Conservation (phyloP, 441 rosid species). For the Syzygium malaccense region DNA sequence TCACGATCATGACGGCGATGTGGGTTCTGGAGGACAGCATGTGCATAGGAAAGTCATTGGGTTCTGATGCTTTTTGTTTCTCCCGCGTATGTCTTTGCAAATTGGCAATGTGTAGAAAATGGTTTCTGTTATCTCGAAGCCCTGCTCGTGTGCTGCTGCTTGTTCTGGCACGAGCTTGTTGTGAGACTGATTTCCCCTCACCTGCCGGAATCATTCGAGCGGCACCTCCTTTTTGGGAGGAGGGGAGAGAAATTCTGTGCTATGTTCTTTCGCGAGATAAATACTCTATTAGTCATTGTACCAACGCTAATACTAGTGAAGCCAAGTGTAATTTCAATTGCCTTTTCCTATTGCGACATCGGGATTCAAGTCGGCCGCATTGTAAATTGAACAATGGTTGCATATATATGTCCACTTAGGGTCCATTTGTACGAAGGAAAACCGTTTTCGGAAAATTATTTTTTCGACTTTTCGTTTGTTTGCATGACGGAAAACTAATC, state of each 20-base stretch:
- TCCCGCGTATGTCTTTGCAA: background rate
- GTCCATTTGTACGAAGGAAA: background rate
- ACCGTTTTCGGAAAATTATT: background rate
- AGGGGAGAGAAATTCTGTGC: background rate
- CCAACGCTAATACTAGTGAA: background rate
- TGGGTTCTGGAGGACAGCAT: conserved; percentile 21
- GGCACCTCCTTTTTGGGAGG: background rate
- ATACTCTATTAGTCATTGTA: background rate
- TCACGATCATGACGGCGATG: conserved; percentile 47
- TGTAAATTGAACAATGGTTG: background rate
- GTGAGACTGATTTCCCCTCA: background rate
- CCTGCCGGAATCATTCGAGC: background rate
- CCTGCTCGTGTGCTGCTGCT: background rate
- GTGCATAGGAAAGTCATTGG: conserved; percentile 52
- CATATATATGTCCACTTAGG: background rate
- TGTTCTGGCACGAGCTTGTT: background rate
- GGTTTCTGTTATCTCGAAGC: background rate
- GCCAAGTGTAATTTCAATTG: background rate
- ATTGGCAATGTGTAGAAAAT: background rate
- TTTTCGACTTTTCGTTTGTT: background rate
- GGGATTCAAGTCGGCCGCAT: background rate
- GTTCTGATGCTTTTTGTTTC: conserved; percentile 12
- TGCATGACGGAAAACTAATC: background rate
- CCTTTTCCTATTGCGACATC: background rate
- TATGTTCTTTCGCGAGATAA: background rate